Conservation (phyloP, 2,329 filamentous ascomycete species). For the Venturia effusa region DNA sequence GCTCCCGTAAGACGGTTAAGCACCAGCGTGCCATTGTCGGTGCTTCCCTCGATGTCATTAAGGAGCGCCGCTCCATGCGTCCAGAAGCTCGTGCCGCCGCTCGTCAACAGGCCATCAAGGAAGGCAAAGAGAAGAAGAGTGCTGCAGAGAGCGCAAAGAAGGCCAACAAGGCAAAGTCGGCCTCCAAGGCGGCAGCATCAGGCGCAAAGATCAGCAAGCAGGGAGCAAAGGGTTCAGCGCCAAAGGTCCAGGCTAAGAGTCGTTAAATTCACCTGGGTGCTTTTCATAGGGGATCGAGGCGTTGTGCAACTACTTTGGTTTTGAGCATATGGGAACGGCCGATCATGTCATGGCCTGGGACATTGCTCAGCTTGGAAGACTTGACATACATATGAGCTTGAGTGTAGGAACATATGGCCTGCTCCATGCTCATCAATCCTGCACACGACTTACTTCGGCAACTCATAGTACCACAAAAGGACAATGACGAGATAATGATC, state of each 20-base stretch:
- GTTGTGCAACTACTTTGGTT: constrained; percentile 2
- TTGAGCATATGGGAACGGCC: constrained; percentile 1
- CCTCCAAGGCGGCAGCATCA: constrained; percentile 58
- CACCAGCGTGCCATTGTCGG: constrained; percentile 97
- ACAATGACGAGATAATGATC: background rate
- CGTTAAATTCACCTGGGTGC: background rate
- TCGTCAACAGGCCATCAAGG: constrained; percentile 83
- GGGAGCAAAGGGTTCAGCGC: constrained; percentile 73
- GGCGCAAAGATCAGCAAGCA: constrained; percentile 89
- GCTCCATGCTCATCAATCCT: background rate
- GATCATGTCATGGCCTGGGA: background rate
- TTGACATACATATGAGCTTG: background rate
- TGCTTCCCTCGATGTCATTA: constrained; percentile 99
- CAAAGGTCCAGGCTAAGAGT: constrained; percentile 4
- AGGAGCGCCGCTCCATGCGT: constrained; percentile 91
- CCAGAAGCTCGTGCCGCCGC: constrained; percentile 92
- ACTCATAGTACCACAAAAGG: background rate
- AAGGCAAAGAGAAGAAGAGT: constrained; percentile 97
- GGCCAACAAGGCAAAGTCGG: constrained; percentile 96
- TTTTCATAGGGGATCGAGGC: background rate
- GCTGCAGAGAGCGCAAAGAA: constrained; percentile 87
- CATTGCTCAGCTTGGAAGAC: background rate
- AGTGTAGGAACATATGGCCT: background rate
- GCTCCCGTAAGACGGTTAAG: constrained; percentile 96
- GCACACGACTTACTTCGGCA: background rate